These are phyloP conservation scores for Triangularia verruculosa DNA, from an alignment of 2,329 filamentous ascomycete genomes.

Conservation along the genomic window DNA sequence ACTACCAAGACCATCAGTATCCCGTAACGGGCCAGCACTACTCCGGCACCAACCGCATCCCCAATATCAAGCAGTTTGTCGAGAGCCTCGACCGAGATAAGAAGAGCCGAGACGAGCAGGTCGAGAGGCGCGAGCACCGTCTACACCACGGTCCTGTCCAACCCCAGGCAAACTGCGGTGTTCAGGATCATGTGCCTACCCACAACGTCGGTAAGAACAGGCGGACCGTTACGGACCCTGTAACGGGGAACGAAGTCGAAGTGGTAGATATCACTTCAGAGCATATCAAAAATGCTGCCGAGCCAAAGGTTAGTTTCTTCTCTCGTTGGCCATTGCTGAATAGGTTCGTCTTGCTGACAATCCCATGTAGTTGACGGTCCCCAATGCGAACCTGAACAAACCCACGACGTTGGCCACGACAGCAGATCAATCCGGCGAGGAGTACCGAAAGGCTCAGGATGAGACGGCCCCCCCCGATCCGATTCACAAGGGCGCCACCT, in stretches of 20 bases:
- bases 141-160: neutral
- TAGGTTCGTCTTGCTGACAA: neutral
- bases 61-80: conserved; percentile 83
- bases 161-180: conserved; percentile 38
- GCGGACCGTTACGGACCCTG: conserved; percentile 79
- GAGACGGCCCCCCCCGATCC: conserved; percentile 88
- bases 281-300: conserved; percentile 65
- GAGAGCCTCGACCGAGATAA: conserved; percentile 77
- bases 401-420: conserved; percentile 70
- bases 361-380: conserved; percentile 65
- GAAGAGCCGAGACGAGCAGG: conserved; percentile 65
- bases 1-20: conserved; percentile 39
- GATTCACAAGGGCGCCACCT: conserved; percentile 74
- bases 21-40: conserved; percentile 64
- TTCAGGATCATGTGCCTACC: conserved; percentile 42
- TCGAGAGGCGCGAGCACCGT: conserved; percentile 53
- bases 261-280: conserved; percentile 68
- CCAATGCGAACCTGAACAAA: conserved; percentile 83
- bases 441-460: conserved; percentile 84
- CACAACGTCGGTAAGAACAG: conserved; percentile 45
- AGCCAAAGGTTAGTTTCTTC: conserved; percentile 58
- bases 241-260: conserved; percentile 79
- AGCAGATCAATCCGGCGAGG: conserved; percentile 65
- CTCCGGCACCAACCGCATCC: conserved; percentile 78
- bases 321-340: conserved; percentile 16